Evolutionary conservation across 2,329 filamentous ascomycete species (phyloP).

Genomic region (Fusarium circinatum): DNA sequence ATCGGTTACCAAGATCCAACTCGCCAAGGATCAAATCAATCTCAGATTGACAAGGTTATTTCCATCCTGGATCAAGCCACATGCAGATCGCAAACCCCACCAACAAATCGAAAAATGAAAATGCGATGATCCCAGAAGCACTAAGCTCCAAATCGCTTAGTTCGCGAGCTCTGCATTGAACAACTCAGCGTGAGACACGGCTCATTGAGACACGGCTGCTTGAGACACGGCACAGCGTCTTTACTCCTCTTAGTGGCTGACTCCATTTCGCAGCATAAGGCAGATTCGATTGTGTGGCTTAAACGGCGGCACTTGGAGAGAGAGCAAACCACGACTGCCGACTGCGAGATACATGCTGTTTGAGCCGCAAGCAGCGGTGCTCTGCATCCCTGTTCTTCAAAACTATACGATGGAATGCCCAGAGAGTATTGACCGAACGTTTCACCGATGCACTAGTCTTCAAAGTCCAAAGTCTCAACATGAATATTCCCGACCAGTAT

Average conservation of each 20-base stretch:
- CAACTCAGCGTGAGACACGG: neutral
- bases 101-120: too few relatives aligned
- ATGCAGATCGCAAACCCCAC: too few relatives aligned
- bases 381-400: neutral
- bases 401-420: neutral
- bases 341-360: neutral
- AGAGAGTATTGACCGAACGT: neutral
- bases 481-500: neutral
- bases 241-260: neutral
- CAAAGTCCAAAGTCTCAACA: neutral
- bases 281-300: neutral
- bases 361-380: neutral
- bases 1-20: neutral
- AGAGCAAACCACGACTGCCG: neutral
- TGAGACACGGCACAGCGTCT: neutral
- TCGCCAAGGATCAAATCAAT: neutral
- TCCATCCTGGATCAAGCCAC: neutral
- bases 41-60: neutral
- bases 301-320: neutral
- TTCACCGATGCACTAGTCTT: neutral
- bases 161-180: neutral
- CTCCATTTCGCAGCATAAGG: neutral
- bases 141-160: neutral
- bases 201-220: neutral
- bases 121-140: fast-evolving